A percentile compares a stretch with the other conserved stretches of the same genome.
Evolutionary conservation across 2,329 filamentous ascomycete species (phyloP).

Genomic region (Penicillium sp.): DNA sequence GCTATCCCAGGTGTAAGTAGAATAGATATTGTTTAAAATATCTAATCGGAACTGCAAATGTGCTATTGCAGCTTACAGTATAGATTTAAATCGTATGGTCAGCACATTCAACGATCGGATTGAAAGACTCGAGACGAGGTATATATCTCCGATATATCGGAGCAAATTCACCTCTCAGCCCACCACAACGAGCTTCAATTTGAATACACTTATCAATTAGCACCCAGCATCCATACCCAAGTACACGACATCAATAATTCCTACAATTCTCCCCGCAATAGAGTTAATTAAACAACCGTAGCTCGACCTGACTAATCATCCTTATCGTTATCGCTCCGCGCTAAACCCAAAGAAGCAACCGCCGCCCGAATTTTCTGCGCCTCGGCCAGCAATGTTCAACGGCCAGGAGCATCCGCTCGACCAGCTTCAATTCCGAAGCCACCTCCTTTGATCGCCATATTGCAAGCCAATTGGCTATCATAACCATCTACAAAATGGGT

Average conservation of each 20-base stretch:
- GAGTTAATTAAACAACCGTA: neutral
- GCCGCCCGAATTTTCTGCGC: constrained; percentile 18
- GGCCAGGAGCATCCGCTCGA: constrained; percentile 12
- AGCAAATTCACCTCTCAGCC: neutral
- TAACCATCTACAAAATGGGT: constrained; percentile 23
- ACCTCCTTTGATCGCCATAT: neutral
- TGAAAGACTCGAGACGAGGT: neutral
- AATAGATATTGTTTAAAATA: too few species aligned
- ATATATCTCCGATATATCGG: neutral
- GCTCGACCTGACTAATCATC: neutral
- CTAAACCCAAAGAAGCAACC: constrained; percentile 19
- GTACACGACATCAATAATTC: neutral
- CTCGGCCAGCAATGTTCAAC: constrained; percentile 11
- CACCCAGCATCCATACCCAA: neutral
- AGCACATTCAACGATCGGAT: too few species aligned
- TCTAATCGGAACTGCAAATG: too few species aligned
- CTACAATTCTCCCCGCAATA: neutral
- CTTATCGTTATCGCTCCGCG: constrained; percentile 21
- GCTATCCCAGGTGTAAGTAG: too few species aligned
- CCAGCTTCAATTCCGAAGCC: constrained; percentile 11
- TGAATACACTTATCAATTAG: neutral
- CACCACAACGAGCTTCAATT: neutral
- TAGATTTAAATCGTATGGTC: too few species aligned
- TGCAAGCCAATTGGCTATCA: constrained; percentile 1
- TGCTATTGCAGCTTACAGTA: too few species aligned